These are phyloP conservation scores for Triadica sebifera DNA, from an alignment of 345 rosid genomes.

Conservation along the genomic window DNA sequence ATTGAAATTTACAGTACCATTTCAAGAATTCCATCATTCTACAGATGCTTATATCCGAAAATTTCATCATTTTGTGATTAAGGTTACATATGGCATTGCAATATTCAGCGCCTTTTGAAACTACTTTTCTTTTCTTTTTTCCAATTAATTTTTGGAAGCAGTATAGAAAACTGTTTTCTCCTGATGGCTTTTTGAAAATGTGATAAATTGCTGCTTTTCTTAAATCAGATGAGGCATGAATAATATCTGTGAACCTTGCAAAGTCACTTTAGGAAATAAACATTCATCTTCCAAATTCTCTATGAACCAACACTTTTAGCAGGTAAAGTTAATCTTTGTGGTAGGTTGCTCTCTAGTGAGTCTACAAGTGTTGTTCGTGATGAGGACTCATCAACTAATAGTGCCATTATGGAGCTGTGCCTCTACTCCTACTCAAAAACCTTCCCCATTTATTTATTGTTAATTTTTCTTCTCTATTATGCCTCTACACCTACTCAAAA, in stretches of 20 bases:
- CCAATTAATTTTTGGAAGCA: not conserved
- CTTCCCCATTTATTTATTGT: slow-evolving; percentile 9
- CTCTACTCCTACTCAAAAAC: not conserved
- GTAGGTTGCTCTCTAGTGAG: not conserved
- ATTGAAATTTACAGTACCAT: not conserved
- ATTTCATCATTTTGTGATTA: not conserved
- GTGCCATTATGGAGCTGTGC: not conserved
- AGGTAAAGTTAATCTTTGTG: not conserved
- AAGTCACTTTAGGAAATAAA: not conserved
- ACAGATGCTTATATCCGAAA: not conserved
- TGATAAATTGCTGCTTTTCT: not conserved
- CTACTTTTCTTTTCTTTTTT: not conserved
- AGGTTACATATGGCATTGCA: not conserved
- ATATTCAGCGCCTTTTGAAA: not conserved
- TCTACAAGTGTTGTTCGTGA: not conserved
- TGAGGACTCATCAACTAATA: not conserved
- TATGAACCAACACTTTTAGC: not conserved
- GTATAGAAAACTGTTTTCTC: not conserved
- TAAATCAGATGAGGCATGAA: not conserved
- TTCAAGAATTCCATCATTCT: not conserved
- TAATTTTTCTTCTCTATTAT: too few species aligned
- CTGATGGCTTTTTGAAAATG: not conserved
- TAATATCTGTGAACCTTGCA: not conserved
- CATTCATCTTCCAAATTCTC: not conserved
- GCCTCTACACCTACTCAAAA: not conserved